Evolutionary conservation across 345 rosid species (phyloP), one percentile per base, ranked within the genome.

Genomic region (Cardamine chenopodiifolia): DNA sequence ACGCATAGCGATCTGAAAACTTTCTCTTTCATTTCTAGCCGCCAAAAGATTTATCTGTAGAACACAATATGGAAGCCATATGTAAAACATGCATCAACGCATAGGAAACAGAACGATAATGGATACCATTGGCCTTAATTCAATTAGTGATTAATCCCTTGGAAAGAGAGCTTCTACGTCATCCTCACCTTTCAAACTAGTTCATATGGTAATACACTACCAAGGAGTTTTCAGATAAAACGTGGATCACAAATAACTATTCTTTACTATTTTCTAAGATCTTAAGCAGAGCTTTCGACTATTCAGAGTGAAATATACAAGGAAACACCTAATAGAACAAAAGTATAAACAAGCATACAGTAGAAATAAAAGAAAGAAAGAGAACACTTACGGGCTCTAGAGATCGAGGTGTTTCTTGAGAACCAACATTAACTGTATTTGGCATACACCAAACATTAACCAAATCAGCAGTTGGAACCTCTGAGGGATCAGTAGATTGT

Each of bases 21-120:
- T 88, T 73, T 94, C 98, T 80, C 96, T 86, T 83, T 94, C 98
- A 52, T 94, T 94, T 79, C 98, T 90, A 73, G 98, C 97, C 26
- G 96, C 97, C 82, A 94, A 84, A 63, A 94, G 96, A 82, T 85
- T 88, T 60, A 88, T 82, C 97, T 94, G 78, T 73, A 85, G 77
- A 78, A 69, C 32, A 64, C 32, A 12, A 68, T 4, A 75, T 13
- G 10, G 35, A 67, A 50, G 10, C 32, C 68, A 75, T 20, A 40
- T 52, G 45, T 45, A 31, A 22, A 52, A 56, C 18, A 62, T 25
- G 17, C 44, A 39, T 49, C 45, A 37, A 17, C 3, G 1, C 40
- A 53, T 53, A 13, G 3, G 22, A 53, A 22, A 31, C 13, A 12
- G 6, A 22, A 62, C 17, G 2, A 69, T 45, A 32, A 70, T 14